Evolutionary conservation across 2,329 filamentous ascomycete genomes (phyloP), one percentile per base, ranked within the genome.

Genomic region (Atkinsonella hypoxylon): DNA sequence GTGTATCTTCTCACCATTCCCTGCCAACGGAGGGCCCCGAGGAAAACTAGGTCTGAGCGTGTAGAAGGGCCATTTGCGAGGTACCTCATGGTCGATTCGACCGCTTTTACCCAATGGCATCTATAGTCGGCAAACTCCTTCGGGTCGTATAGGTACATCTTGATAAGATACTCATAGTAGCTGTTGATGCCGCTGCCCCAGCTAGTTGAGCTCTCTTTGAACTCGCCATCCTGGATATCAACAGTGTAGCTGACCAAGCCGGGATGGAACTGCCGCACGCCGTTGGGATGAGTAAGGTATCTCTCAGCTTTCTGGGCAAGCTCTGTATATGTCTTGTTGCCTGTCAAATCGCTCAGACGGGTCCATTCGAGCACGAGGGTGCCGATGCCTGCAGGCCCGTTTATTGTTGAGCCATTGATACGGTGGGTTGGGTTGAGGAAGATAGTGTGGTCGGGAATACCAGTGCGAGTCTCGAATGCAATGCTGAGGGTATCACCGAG

Each of bases 111-210:
- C 88, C 88, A 95, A 44, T 80, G 79, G 55, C 90, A 83, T 59
- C 75, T 81, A 68, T 91, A 89, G 2, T 65, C 53, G 1, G 60
- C 66, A 59, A 87, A 94, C 4, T 79, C 74, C 4, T 64, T 58
- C 0, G 80, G 74, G 61, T 90, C 84, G 63, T 94, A 94, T 50
- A 91, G 66, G 60, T 83, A 94, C 86, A 93, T 91, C 72, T 95
- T 95, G 65, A 95, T 83, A 36, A 95, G 77, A 59, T 94, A 94
- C 67, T 94, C 88, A 68, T 94, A 95, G 69, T 83, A 94, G 40
- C 82, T 87, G 65, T 94, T 88, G 26, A 77, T 77, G 12, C 85
- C 84, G 48, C 83, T 87, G 40, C 79, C 77, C 88, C 88, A 95
- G 44, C 86, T 84, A 46, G 89, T 88, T 1, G 56, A 60, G 20